Conservation (phyloP, 306 rosid species). For the Quercus engelmannii region DNA sequence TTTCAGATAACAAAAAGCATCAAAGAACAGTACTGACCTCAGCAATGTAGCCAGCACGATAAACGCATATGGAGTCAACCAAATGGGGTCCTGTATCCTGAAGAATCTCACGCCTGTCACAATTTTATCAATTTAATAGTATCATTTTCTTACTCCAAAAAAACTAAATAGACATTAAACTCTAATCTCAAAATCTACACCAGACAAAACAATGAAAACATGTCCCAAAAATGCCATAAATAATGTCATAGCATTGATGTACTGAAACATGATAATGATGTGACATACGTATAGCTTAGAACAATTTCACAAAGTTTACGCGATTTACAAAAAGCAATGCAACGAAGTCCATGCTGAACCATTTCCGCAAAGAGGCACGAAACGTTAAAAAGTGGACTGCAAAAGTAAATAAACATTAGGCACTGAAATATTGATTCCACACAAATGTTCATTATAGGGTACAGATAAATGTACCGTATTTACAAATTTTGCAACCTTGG, state of each 20-base stretch:
- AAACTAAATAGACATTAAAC: constrained; percentile 10
- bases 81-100: constrained; percentile 69
- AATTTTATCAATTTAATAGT: constrained; percentile 23
- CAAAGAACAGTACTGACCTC: constrained; percentile 42
- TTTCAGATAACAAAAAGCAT: neutral
- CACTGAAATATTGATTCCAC: constrained; percentile 20
- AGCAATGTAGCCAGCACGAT: constrained; percentile 91
- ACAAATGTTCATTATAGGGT: neutral
- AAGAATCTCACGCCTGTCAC: constrained; percentile 81
- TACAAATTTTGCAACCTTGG: neutral
- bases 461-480: neutral
- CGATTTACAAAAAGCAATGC: constrained; percentile 86
- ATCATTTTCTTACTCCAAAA: constrained; percentile 15
- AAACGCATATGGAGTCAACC: constrained; percentile 63
- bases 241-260: constrained; percentile 21
- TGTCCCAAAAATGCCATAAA: constrained; percentile 18
- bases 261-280: constrained; percentile 25
- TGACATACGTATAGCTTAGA: constrained; percentile 75
- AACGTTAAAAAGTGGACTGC: constrained; percentile 70
- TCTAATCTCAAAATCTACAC: constrained; percentile 10
- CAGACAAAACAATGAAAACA: neutral
- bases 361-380: constrained; percentile 87
- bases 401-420: constrained; percentile 20
- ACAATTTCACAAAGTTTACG: constrained; percentile 91
- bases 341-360: constrained; percentile 98